Percentiles rank a stretch among this genome's conserved stretches.
Evolutionary conservation across 345 rosid species (phyloP).

Genomic region (Citrus unshiu): DNA sequence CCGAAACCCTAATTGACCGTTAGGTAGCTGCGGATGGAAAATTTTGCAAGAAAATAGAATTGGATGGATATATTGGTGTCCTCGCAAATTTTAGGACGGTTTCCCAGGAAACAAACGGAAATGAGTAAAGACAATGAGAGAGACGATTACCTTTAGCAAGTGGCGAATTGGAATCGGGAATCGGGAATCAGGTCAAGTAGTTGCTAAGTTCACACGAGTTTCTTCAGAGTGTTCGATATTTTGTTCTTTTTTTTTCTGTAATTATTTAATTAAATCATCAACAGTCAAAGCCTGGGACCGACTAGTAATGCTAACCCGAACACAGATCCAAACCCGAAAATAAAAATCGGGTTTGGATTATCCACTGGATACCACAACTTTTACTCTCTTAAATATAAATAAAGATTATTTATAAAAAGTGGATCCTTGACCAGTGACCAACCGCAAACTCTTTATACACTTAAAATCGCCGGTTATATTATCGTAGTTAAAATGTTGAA

Average conservation of each 20-base stretch:
- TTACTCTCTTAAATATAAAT: no score
- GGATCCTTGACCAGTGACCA: no score
- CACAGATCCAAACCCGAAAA: not conserved
- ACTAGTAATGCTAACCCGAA: not conserved
- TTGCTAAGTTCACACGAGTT: not conserved
- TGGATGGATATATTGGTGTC: not conserved
- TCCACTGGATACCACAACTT: no score
- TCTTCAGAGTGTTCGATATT: not conserved
- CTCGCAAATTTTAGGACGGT: not conserved
- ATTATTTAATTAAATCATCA: not conserved
- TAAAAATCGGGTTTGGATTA: no score
- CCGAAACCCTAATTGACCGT: conserved; percentile 4
- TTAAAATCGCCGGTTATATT: no score
- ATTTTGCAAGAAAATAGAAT: not conserved
- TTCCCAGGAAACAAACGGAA: not conserved
- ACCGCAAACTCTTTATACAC: no score
- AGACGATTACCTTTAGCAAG: not conserved
- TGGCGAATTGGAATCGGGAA: not conserved
- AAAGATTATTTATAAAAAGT: no score
- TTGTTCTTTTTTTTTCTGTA: not conserved
- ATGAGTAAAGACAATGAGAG: not conserved
- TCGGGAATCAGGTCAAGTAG: not conserved
- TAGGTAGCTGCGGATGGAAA: not conserved
- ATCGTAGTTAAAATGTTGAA: no score
- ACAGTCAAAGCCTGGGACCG: not conserved